A percentile compares a stretch with the other conserved stretches of the same genome.
phyloP scores from a whole-genome alignment of 805 yeast species.

The Candida arabinofermentans region DNA sequence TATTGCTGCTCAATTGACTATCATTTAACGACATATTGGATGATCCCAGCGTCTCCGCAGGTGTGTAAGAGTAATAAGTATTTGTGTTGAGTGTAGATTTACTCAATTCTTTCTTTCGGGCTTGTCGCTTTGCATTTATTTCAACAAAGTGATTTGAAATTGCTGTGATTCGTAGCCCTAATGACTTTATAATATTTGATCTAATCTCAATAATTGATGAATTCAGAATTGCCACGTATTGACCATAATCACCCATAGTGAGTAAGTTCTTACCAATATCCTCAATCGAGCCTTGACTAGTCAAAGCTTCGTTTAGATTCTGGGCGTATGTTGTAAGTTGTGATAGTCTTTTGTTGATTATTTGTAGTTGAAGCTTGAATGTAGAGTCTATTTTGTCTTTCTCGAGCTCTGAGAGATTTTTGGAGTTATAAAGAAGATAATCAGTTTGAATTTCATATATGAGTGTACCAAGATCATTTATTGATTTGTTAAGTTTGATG shows the following conservation, averaged over 20 bases:
- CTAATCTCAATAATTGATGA: constrained; percentile 41
- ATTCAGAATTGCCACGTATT: constrained; percentile 32
- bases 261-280: constrained; percentile 24
- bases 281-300: constrained; percentile 49
- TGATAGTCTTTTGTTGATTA: constrained; percentile 18
- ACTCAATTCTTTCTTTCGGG: constrained; percentile 37
- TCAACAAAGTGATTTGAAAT: constrained; percentile 43
- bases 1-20: constrained; percentile 1
- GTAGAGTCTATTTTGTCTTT: constrained; percentile 27
- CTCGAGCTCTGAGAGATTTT: constrained; percentile 20
- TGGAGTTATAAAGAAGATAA: constrained; percentile 31
- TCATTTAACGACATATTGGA: constrained; percentile 14
- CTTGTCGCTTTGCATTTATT: constrained; percentile 47
- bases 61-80: constrained; percentile 10
- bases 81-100: constrained; percentile 27
- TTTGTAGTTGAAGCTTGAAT: constrained; percentile 22
- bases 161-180: constrained; percentile 40
- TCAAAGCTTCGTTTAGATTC: constrained; percentile 47
- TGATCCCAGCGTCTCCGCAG: constrained; percentile 21
- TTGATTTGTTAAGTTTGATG: constrained; percentile 30
- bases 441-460: constrained; percentile 31
- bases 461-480: constrained; percentile 33
- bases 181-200: constrained; percentile 44
- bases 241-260: constrained; percentile 35
- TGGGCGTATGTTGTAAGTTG: constrained; percentile 32